Evolutionary conservation across 1,139 yeast species (phyloP).

Genomic region (Pichia cactophila): DNA sequence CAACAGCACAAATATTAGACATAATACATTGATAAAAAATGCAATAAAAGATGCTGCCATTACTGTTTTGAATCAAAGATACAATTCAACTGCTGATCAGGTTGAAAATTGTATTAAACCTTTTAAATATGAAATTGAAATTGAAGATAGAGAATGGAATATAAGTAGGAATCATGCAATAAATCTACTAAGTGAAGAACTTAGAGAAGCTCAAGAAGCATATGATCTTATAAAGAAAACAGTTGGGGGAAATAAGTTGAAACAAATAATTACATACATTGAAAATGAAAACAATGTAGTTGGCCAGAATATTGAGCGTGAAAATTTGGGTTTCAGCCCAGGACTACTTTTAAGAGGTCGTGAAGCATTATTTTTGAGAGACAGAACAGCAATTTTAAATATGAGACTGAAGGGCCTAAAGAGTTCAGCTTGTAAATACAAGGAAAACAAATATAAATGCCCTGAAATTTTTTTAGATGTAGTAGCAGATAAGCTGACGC

Average conservation of each 20-base stretch:
- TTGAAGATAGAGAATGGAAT: conserved; percentile 92
- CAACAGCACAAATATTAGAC: conserved; percentile 64
- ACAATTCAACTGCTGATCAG: conserved; percentile 91
- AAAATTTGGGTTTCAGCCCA: conserved; percentile 32
- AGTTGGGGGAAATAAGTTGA: conserved; percentile 76
- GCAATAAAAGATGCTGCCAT: conserved; percentile 83
- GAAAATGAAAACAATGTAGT: conserved; percentile 43
- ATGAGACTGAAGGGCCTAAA: conserved; percentile 74
- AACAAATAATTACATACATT: conserved; percentile 73
- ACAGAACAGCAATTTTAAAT: conserved; percentile 62
- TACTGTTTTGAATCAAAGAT: conserved; percentile 67
- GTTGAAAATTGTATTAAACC: conserved; percentile 98
- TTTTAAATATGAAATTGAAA: conserved; percentile 91
- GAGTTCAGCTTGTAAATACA: conserved; percentile 66
- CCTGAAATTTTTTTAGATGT: conserved; percentile 93
- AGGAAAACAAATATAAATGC: conserved; percentile 80
- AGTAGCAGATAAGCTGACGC: conserved; percentile 82
- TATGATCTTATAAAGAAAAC: conserved; percentile 55
- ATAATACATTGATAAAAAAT: conserved; percentile 77
- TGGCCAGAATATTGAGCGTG: conserved; percentile 35
- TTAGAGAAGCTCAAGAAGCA: conserved; percentile 70
- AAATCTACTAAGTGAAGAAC: conserved; percentile 69
- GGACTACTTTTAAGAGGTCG: conserved; percentile 66
- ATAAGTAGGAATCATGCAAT: conserved; percentile 74
- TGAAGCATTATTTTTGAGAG: conserved; percentile 75